phyloP scores from a whole-genome alignment of 2,329 filamentous ascomycete genomes.

The Hymenoscyphus occultus region DNA sequence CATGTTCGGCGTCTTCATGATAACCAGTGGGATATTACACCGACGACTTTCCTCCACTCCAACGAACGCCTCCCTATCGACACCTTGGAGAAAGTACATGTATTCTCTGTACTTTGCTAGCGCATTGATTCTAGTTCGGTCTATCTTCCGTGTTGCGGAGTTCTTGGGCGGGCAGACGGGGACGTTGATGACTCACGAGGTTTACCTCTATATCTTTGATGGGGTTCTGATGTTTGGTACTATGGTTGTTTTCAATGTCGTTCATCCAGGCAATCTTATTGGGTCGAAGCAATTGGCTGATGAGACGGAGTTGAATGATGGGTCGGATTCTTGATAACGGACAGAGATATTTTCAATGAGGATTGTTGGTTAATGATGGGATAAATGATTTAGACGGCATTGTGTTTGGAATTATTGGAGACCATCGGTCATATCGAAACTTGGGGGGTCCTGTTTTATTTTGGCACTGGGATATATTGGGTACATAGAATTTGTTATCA shows the following conservation, averaged over 20 bases:
- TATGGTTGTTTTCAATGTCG: conserved; percentile 38
- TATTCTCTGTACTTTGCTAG: conserved; percentile 42
- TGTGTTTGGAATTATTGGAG: neutral
- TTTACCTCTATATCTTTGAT: conserved; percentile 48
- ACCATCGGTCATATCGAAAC: neutral
- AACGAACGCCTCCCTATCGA: conserved; percentile 8
- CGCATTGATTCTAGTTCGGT: conserved; percentile 47
- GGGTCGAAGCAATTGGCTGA: conserved; percentile 7
- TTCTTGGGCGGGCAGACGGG: conserved; percentile 45
- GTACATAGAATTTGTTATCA: too few species aligned
- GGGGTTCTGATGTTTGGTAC: conserved; percentile 42
- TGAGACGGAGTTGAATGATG: conserved; percentile 8
- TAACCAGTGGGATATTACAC: conserved; percentile 23
- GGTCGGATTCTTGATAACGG: neutral
- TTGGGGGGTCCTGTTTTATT: neutral
- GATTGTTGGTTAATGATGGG: neutral
- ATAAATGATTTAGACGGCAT: neutral
- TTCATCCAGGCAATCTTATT: conserved; percentile 37
- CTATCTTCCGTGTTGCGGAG: conserved; percentile 48
- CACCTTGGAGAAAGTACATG: conserved; percentile 38
- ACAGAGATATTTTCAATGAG: neutral
- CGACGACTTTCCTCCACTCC: conserved; percentile 15
- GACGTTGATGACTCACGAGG: conserved; percentile 44
- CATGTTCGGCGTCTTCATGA: conserved; percentile 51
- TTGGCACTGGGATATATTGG: neutral